Base-by-base conservation (phyloP, 2,329 filamentous ascomycete genomes). In the Fusarium staphyleae region DNA sequence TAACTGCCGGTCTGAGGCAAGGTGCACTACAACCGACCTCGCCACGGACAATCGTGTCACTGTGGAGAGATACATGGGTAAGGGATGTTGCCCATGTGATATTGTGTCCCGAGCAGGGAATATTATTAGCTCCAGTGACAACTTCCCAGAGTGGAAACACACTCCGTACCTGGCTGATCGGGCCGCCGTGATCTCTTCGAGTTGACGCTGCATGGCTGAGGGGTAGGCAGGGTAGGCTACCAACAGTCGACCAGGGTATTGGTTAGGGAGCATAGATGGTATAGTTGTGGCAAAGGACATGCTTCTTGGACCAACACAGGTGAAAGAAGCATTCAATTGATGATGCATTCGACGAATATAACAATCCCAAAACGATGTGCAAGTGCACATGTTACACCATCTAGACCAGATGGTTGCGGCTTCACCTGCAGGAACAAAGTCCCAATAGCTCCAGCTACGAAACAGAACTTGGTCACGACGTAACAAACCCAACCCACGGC, bases 71-170 rank as follows among this genome's bases (percentile, higher is more conserved):
- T 3, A 19, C 41, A 47, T 34, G 41, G 48, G 34, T 14, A 36
- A 26, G 14, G 11, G 30, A 18, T n/a, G 24, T 11, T 41, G 28
- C 28, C 47, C 57, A 54, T 60, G 57, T 62, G 58, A 55, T 54
- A 26, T 22, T 48, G 42, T 19, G 19, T 40, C 28, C 41, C 26
- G 14, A 11, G 33, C 54, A 47, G 61, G 57, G 54, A 54, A 16
- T n/a, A 15, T 24, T 45, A 30, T 57, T 57, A 58, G 55, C 48
- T 48, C 10, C 12, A 33, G 14, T 42, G 42, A 44, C 48, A 52
- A 35, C 57, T 46, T 62, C 58, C 58, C 40, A 58, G 58, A 61
- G 59, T 19, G 58, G 58, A 41, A 41, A 62, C 28, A 34, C 45
- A 29, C 49, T 59, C 58, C 58, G 58, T 42, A 34, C 47, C 33